Evolutionary conservation across 140 eudicot species (phyloP).

Genomic region (Flaveria floridana): DNA sequence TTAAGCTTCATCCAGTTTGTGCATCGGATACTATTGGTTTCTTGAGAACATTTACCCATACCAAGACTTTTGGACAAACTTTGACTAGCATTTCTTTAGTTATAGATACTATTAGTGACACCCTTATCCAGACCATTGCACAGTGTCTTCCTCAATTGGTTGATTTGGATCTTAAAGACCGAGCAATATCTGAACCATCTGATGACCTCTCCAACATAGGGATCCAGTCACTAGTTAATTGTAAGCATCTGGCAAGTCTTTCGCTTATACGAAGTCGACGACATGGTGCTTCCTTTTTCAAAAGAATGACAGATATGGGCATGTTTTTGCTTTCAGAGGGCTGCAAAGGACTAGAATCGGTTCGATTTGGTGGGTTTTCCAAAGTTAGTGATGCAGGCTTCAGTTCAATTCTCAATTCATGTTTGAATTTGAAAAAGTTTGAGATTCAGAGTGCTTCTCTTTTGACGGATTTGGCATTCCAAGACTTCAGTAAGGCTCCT

Average conservation of each 20-base stretch:
- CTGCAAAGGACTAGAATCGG: slow-evolving; percentile 50
- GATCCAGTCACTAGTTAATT: slow-evolving; percentile 42
- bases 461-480: slow-evolving; percentile 55
- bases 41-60: neutral
- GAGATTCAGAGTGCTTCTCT: slow-evolving; percentile 45
- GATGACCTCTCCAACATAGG: slow-evolving; percentile 55
- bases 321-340: slow-evolving; percentile 60
- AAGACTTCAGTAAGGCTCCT: slow-evolving; percentile 34
- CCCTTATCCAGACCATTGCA: slow-evolving; percentile 36
- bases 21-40: slow-evolving; percentile 30
- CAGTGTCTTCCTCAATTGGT: slow-evolving; percentile 44
- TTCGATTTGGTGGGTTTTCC: slow-evolving; percentile 64
- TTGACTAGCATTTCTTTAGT: slow-evolving; percentile 52
- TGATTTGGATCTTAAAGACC: slow-evolving; percentile 73
- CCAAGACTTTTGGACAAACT: slow-evolving; percentile 7
- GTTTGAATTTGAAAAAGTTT: slow-evolving; percentile 45
- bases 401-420: slow-evolving; percentile 45
- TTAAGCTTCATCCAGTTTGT: slow-evolving; percentile 52
- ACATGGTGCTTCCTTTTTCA: slow-evolving; percentile 34
- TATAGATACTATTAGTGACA: slow-evolving; percentile 48
- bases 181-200: slow-evolving; percentile 37
- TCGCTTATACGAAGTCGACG: slow-evolving; percentile 52
- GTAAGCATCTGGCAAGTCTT: slow-evolving; percentile 45
- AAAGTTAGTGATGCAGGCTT: slow-evolving; percentile 75
- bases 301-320: slow-evolving; percentile 48